Percentiles rank a stretch among this genome's conserved stretches.
Conservation (phyloP, 202 grass and related monocot species). For the Hordeum pubiflorum region DNA sequence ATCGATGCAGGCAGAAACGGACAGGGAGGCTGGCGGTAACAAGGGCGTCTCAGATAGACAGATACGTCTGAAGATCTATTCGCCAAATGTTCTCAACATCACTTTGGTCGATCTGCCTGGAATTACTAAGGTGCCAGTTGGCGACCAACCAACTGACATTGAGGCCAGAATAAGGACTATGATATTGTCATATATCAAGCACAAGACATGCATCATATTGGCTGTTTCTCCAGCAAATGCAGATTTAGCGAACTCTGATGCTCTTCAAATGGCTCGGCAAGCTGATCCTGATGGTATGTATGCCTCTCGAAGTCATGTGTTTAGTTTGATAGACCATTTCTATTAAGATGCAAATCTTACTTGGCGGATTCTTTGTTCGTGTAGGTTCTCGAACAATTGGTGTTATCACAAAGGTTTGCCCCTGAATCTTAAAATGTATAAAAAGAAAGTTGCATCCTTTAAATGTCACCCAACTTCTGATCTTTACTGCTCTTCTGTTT, state of each 20-base stretch:
- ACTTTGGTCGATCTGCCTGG: constrained; percentile 95
- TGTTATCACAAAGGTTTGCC: constrained; percentile 92
- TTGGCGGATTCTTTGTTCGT: constrained; percentile 2
- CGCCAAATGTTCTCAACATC: constrained; percentile 97
- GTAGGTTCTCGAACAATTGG: constrained; percentile 97
- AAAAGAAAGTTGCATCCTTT: background rate
- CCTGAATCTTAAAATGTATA: background rate
- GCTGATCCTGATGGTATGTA: constrained; percentile 90
- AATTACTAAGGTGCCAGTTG: constrained; percentile 96
- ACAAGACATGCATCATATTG: constrained; percentile 96
- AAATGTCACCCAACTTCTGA: background rate
- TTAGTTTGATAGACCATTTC: constrained; percentile 3
- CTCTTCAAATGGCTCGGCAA: constrained; percentile 88
- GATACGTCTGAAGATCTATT: constrained; percentile 94
- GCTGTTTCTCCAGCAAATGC: constrained; percentile 98
- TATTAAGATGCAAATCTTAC: constrained; percentile 1
- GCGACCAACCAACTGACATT: constrained; percentile 96
- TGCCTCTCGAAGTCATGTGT: background rate
- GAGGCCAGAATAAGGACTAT: constrained; percentile 97
- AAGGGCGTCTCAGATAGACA: constrained; percentile 96
- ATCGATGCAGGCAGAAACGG: constrained; percentile 78
- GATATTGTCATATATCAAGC: constrained; percentile 96
- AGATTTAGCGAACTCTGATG: constrained; percentile 96
- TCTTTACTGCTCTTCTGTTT: constrained; percentile 27
- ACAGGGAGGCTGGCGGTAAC: constrained; percentile 80